Evolutionary conservation across 148 eudicot genomes (phyloP).

Genomic region (Selenicereus undatus): DNA sequence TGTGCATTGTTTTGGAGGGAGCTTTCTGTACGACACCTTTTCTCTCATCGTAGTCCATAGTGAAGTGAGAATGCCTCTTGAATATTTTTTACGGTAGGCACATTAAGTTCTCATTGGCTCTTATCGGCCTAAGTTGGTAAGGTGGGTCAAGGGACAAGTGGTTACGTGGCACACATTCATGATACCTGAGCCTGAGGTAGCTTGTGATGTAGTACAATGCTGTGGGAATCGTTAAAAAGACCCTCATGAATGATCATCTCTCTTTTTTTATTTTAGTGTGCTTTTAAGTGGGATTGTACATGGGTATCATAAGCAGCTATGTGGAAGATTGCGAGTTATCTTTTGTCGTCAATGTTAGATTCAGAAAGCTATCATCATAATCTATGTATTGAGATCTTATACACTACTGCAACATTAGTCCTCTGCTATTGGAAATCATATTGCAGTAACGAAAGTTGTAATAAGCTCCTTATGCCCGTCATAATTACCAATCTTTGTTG

Average conservation of each 20-base stretch:
- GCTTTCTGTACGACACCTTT: not conserved
- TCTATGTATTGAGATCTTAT: too few relatives aligned
- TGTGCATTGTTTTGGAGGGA: not conserved
- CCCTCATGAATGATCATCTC: not conserved
- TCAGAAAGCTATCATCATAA: too few relatives aligned
- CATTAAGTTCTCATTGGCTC: not conserved
- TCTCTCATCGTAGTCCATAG: not conserved
- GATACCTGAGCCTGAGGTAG: not conserved
- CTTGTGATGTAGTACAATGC: not conserved
- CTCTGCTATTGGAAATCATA: not conserved
- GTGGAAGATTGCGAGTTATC: not conserved
- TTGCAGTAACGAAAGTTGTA: not conserved
- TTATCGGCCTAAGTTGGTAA: not conserved
- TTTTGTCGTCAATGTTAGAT: not conserved
- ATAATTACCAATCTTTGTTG: not conserved
- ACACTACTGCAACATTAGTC: not conserved
- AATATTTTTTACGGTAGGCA: not conserved
- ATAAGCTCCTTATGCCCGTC: not conserved
- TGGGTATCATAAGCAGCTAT: not conserved
- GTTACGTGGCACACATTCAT: too few relatives aligned
- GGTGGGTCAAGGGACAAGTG: not conserved
- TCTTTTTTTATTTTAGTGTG: not conserved
- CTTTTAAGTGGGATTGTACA: not conserved
- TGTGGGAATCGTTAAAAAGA: not conserved
- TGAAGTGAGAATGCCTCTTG: not conserved